Evolutionary conservation across 495 filamentous ascomycete genomes (phyloP).

Genomic region (Podospora anserina): DNA sequence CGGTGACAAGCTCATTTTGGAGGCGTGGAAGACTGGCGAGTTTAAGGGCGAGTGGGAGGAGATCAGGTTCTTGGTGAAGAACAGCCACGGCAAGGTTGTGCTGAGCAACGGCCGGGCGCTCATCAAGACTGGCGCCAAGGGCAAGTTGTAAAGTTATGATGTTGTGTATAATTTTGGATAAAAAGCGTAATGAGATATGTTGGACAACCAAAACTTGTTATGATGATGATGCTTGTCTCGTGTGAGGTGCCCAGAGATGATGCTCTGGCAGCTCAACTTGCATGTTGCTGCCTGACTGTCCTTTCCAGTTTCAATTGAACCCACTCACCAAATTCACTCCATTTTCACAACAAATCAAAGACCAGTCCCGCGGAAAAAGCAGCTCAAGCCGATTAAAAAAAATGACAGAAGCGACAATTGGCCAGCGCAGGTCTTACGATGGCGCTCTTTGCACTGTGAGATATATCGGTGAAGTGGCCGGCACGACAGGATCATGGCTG

Average conservation of each 20-base stretch:
- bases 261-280: not conserved
- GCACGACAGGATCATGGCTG: constrained; percentile 79
- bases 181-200: not conserved
- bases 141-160: constrained; percentile 56
- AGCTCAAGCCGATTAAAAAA: not conserved
- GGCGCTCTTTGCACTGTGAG: constrained; percentile 76
- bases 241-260: not conserved
- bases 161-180: not conserved
- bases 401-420: constrained; percentile 41
- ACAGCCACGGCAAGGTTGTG: constrained; percentile 70
- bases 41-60: constrained; percentile 73
- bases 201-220: not conserved
- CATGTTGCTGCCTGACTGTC: constrained; percentile 1
- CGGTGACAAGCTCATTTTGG: constrained; percentile 64
- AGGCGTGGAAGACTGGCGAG: constrained; percentile 64
- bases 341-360: not conserved
- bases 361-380: not conserved
- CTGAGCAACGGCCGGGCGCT: constrained; percentile 81
- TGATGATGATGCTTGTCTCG: not conserved
- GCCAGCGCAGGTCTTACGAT: constrained; percentile 74
- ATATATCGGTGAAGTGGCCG: constrained; percentile 72
- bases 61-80: constrained; percentile 68
- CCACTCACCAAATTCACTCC: not conserved
- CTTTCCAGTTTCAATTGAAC: not conserved
- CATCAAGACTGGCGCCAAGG: constrained; percentile 63